Conservation (phyloP, 2,329 filamentous ascomycete genomes). For the Eurotiales sp. region DNA sequence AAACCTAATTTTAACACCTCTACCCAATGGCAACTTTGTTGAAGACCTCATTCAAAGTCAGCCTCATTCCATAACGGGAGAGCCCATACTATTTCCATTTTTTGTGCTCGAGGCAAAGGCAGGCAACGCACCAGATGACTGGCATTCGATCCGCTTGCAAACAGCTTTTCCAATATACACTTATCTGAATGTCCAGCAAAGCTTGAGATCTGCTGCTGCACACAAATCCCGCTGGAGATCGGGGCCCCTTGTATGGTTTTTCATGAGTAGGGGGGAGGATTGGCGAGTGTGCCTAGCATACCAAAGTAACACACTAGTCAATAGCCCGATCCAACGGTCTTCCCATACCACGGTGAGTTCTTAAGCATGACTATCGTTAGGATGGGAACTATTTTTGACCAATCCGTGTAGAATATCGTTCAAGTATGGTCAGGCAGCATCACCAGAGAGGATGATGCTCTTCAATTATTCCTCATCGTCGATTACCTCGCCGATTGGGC, state of each 20-base stretch:
- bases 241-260: slow-evolving; percentile 18
- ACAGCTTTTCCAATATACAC: slow-evolving; percentile 15
- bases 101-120: slow-evolving; percentile 18
- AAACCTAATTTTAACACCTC: no score
- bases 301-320: background rate
- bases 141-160: slow-evolving; percentile 11
- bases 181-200: slow-evolving; percentile 13
- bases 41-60: no score
- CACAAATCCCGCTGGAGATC: slow-evolving; percentile 11
- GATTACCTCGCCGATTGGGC: slow-evolving; percentile 3
- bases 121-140: slow-evolving; percentile 4
- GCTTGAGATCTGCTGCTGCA: slow-evolving; percentile 9
- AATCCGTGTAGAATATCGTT: background rate
- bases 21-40: no score
- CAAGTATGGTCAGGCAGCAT: background rate
- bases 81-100: slow-evolving; percentile 18
- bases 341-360: no score
- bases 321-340: no score
- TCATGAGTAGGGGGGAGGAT: slow-evolving; percentile 12
- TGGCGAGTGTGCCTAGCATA: slow-evolving; percentile 6
- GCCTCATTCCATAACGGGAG: background rate
- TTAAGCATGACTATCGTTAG: no score
- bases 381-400: no score
- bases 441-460: background rate
- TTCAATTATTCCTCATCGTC: slow-evolving; percentile 1